phyloP scores from a whole-genome alignment of 2,329 filamentous ascomycete species.

The Aspergillus pseudoviridinutans region DNA sequence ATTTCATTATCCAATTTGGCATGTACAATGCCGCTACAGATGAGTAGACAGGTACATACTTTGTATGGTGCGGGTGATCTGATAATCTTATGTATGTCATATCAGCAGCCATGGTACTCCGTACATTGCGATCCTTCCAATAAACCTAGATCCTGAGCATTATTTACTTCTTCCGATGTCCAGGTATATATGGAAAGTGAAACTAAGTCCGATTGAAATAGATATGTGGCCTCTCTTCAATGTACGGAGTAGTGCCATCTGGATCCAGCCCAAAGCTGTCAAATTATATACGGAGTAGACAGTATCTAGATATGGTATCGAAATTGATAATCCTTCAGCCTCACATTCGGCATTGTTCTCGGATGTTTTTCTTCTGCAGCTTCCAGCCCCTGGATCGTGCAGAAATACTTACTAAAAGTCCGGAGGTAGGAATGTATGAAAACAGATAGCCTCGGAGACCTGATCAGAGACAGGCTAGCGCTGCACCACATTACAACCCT shows the following conservation, averaged over 20 bases:
- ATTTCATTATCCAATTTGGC: not conserved
- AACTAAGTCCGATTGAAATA: not conserved
- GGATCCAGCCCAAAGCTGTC: too few relatives aligned
- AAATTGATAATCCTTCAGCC: not conserved
- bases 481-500: not conserved
- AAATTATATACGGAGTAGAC: too few relatives aligned
- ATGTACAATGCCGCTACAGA: not conserved
- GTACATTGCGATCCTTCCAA: too few relatives aligned
- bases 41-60: too few relatives aligned
- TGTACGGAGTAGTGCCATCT: too few relatives aligned
- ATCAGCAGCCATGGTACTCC: too few relatives aligned
- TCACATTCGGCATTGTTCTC: not conserved
- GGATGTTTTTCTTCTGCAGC: not conserved
- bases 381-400: not conserved
- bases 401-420: not conserved
- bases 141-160: too few relatives aligned
- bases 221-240: not conserved
- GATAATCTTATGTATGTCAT: not conserved
- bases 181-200: not conserved
- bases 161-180: not conserved
- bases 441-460: not conserved
- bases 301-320: too few relatives aligned
- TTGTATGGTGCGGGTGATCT: not conserved
- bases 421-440: not conserved
- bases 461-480: not conserved